Evolutionary conservation across 345 rosid species (phyloP), one percentile per base, ranked within the genome.

Genomic region (Syzygium grande): DNA sequence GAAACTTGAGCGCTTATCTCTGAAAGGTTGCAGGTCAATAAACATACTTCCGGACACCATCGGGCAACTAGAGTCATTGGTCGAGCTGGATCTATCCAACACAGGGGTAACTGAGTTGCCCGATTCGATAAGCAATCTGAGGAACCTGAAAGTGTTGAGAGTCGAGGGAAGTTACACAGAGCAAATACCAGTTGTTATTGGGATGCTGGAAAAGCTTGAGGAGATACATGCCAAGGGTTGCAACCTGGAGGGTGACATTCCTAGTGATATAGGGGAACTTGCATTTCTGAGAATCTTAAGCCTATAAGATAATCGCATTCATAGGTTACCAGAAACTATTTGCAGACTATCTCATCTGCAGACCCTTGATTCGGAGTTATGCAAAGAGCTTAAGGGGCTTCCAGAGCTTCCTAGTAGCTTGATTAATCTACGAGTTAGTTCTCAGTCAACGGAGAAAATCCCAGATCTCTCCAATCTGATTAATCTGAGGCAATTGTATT

Each of bases 211-310:
- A 87, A 88, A 77, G 53, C 89, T 85, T 43, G 87, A 88, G 87
- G 89, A 88, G 87, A 55, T 88, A 6, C 87, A 88, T 46, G 89
- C 89, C 53, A 73, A 85, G 55, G 89, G 87, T 11, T 88, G 89
- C 84, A 88, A 30, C 85, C 59, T 88, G 61, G 87, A 88, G 79
- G 89, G 87, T 23, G 87, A 88, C 41, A 79, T 88, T 79, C 89
- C 89, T 22, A 79, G 73, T 27, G 89, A 77, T 19, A 58, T 88
- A 22, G 89, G 87, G 16, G 63, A 85, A 25, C 86, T 88, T 23
- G 29, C 15, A 3, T 80, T 56, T 27, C 86, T 88, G 27, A 55
- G 78, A 65, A 86, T 85, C 41, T 51, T 87, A 54, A 79, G 43
- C 11, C 59, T 88, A 19, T 77, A 85, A 12, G 87, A 85, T 85